Evolutionary conservation across 2,329 filamentous ascomycete genomes (phyloP), one percentile per base, ranked within the genome.

Genomic region (Taxawa tesnikishii): DNA sequence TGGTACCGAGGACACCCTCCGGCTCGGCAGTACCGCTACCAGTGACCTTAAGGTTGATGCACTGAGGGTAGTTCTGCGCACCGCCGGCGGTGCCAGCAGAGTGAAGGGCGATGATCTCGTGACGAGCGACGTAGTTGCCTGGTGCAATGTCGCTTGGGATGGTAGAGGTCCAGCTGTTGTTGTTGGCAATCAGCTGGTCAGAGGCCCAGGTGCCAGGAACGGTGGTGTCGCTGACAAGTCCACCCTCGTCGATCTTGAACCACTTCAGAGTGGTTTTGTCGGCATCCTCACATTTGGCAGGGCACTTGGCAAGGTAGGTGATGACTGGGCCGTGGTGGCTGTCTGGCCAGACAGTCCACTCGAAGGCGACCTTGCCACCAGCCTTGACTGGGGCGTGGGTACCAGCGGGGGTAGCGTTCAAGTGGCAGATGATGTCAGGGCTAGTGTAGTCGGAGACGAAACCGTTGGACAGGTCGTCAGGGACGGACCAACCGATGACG

Each of bases 341-440:
- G 7, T 67, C 60, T n/a, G 76, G 75, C 77, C 77, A 82, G 11
- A 59, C 58, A 36, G 63, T 70, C 77, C 76, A 81, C 44, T 71
- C 63, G 29, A 81, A 54, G 37, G 68, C 58, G 42, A 81, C 50
- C 6, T 60, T 61, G 40, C 61, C 60, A 39, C 77, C 78, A 10
- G 75, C 77, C n/a, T 63, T 58, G 23, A 79, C 67, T n/a, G 65
- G 56, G 12, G 68, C 71, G 39, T 63, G 60, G 36, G 63, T 57
- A 11, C 54, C 44, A 24, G 63, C 69, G n/a, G 65, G 62, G 17
- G 62, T 60, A 17, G 67, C 73, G 26, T 56, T 54, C 49, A 62
- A 62, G 61, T 80, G 75, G 42, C 50, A 54, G 39, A 45, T 42
- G 33, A 54, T 50, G 38, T 51, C 45, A 17, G 33, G 30, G 16